Base-by-base conservation (phyloP, 805 yeast species). In the Torulaspora quercuum region DNA sequence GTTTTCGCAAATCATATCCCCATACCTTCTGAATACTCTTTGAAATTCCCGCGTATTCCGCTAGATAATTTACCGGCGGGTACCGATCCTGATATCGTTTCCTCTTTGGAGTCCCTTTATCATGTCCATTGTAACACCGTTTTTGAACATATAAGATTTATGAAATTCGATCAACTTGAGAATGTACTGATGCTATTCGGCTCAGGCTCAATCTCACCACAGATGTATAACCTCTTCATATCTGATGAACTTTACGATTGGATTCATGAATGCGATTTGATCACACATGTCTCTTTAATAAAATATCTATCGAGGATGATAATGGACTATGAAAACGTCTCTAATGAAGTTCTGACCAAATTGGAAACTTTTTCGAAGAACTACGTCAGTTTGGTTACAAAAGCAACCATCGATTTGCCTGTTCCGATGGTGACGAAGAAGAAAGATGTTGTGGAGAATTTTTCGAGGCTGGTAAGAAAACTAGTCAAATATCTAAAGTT, bases 241-340 rank as follows among this genome's bases (percentile, higher is more conserved):
- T 64, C 72, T 7, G 73, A 73, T 9, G 59, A 63, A 5, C 50
- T 78, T 9, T 50, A 67, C 4, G 70, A 70, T 10, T 86, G 95
- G 94, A 69, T 82, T n/a, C 49, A 68, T 20, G 63, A 72, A 30
- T 82, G 87, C 53, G 95, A 87, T 56, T 50, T 70, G 41, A 64
- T 73, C n/a, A 71, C 80, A 61, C 83, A 80, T 59, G 56, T 57
- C 39, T 67, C 68, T 21, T 60, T 75, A 49, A 66, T 80, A 14
- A 74, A 73, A 46, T 70, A 80, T 72, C 60, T 86, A 44, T 71
- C 80, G 3, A 80, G 79, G 17, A 61, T 82, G 39, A 75, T 77
- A 10, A 60, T 79, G 25, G 82, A 77, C 42, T 41, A 41, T 21
- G 60, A 64, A 37, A 64, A 61, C n/a, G 70, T 81, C 4, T 85